These are phyloP conservation scores for Coemansia sp. DNA, from an alignment of 192 early-diverging fungal species.

Conservation along the genomic window DNA sequence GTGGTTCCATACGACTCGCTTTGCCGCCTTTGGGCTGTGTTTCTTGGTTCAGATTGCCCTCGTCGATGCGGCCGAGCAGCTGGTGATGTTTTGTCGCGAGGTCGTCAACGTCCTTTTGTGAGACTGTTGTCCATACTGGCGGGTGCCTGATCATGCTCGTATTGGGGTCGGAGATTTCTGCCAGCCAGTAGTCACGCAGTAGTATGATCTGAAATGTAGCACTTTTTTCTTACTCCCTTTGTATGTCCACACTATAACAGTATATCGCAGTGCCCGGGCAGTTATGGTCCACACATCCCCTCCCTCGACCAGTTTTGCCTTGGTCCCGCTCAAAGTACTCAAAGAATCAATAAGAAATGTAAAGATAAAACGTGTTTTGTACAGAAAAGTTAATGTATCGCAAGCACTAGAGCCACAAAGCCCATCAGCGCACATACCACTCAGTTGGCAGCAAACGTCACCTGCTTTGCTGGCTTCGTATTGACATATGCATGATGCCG, in stretches of 20 bases:
- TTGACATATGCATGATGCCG: background rate
- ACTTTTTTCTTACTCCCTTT: too few species aligned
- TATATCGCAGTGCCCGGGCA: background rate
- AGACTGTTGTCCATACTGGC: slow-evolving; percentile 29
- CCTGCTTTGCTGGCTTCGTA: slow-evolving; percentile 37
- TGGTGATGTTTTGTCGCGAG: slow-evolving; percentile 38
- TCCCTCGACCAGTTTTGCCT: too few species aligned
- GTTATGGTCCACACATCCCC: slow-evolving; percentile 12
- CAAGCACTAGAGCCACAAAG: background rate
- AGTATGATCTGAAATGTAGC: too few species aligned
- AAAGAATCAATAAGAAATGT: background rate
- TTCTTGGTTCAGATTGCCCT: background rate
- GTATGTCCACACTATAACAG: background rate
- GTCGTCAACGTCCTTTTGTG: slow-evolving; percentile 51
- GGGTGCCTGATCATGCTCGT: slow-evolving; percentile 42
- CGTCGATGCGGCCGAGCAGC: slow-evolving; percentile 31
- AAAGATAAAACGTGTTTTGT: background rate
- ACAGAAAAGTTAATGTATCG: slow-evolving; percentile 1
- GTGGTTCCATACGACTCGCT: too few species aligned
- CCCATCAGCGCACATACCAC: background rate
- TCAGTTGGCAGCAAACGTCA: slow-evolving; percentile 34
- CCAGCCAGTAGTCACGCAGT: background rate
- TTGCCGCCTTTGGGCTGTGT: too few species aligned
- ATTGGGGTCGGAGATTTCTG: background rate
- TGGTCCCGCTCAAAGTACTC: background rate